Base-by-base conservation (phyloP, 805 yeast genomes). In the Yamadazyma paraphyllophila region DNA sequence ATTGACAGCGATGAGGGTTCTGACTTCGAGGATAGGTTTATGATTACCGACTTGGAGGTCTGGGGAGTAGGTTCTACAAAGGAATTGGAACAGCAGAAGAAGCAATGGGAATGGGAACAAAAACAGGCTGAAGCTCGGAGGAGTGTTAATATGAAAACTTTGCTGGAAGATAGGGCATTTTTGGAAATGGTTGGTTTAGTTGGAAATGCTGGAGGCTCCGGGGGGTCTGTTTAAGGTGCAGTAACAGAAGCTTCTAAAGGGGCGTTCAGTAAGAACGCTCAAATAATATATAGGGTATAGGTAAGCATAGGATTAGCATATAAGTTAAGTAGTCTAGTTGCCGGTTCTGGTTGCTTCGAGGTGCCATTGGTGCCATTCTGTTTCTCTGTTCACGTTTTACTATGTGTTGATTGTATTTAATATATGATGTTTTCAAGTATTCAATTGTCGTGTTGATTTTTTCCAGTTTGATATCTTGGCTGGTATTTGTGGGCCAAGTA, bases 71-170 rank as follows among this genome's bases (percentile, higher is more conserved):
- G 97, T 1, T 81, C 88, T 7, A 81, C 78, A 8, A 80, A 82
- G 48, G 96, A 88, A 53, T 66, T 90, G 39, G 83, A 77, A 26
- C 91, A 85, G 50, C 97, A 91, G 64, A 70, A 76, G 38, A 80
- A 78, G 55, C 77, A 78, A 48, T 86, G 96, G 94, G 90, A 84
- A 55, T 90, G 97, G 97, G 97, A 92, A 59, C 85, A 84, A 58
- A 72, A 81, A 40, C 96, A 89, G 60, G 96, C 96, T 0, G 77
- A 81, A 54, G 83, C 89, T 31, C 72, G 97, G 43, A 85, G 84
- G 55, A 73, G 78, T 25, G 77, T 90, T 2, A 88, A 90, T 57
- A 53, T 83, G 27, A 73, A 77, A 43, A 78, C 76, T 46, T 59
- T 85, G 53, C 86, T 87, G 1, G 97, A 91, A 55, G 96, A 89